These are phyloP conservation scores for Arthroderma sp. DNA, from an alignment of 2,329 filamentous ascomycete genomes.

Conservation along the genomic window DNA sequence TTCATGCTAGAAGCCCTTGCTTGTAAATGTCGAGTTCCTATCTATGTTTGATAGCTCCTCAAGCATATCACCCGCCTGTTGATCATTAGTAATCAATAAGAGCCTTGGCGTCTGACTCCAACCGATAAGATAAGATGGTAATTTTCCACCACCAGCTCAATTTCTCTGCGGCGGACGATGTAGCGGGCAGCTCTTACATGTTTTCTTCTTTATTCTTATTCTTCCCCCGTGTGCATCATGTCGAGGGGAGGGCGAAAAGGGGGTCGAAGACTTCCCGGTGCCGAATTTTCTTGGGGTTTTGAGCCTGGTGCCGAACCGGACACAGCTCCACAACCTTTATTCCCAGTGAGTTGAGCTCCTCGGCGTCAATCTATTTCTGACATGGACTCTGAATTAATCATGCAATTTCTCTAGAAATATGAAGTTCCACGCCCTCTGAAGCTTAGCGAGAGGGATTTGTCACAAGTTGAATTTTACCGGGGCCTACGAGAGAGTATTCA, in stretches of 20 bases:
- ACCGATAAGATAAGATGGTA: too few species aligned
- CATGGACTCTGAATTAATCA: not conserved
- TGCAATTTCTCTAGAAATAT: constrained; percentile 22
- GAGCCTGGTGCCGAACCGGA: constrained; percentile 28
- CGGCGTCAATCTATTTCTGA: not conserved
- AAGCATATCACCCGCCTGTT: too few species aligned
- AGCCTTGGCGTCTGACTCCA: too few species aligned
- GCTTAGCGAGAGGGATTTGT: constrained; percentile 30
- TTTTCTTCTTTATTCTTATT: too few species aligned
- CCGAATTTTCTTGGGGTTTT: constrained; percentile 30
- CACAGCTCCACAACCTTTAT: constrained; percentile 34
- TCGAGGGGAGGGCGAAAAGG: constrained; percentile 21
- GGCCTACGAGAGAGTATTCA: constrained; percentile 42
- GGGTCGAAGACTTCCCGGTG: constrained; percentile 26
- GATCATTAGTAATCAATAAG: too few species aligned
- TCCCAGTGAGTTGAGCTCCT: constrained; percentile 27
- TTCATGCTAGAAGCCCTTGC: too few species aligned
- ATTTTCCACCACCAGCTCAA: too few species aligned
- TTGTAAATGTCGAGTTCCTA: too few species aligned
- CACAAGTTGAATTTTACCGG: constrained; percentile 38
- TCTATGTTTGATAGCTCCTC: too few species aligned
- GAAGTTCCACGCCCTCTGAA: constrained; percentile 20
- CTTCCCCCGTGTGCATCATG: too few species aligned
- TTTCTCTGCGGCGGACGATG: too few species aligned
- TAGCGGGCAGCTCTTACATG: too few species aligned